These are phyloP conservation scores for Blastomyces percursus DNA, from an alignment of 2,329 filamentous ascomycete genomes.

Conservation along the genomic window DNA sequence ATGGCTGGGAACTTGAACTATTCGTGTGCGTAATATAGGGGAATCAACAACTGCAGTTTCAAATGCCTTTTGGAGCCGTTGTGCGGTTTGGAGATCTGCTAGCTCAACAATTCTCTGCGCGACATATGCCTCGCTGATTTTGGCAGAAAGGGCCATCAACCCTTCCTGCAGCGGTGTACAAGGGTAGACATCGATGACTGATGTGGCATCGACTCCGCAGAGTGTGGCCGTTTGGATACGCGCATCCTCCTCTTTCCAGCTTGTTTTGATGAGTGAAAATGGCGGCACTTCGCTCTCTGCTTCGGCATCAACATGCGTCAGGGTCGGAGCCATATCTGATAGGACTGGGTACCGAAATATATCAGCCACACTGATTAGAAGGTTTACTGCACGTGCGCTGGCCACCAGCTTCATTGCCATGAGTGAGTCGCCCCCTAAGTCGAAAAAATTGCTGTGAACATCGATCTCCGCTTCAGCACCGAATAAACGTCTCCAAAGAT, in stretches of 20 bases:
- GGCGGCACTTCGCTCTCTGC: constrained; percentile 7
- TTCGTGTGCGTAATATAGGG: constrained; percentile 33
- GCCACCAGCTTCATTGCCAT: constrained; percentile 23
- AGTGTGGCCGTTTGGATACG: constrained; percentile 8
- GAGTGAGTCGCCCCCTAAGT: constrained; percentile 20
- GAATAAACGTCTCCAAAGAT: constrained; percentile 20
- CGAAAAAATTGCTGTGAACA: constrained; percentile 19
- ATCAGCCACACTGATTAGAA: constrained; percentile 18
- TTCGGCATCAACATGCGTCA: constrained; percentile 4
- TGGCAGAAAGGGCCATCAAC: constrained; percentile 30
- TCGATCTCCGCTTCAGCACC: constrained; percentile 18
- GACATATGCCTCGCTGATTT: constrained; percentile 31
- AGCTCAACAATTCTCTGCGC: constrained; percentile 29
- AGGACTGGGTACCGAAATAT: constrained; percentile 27
- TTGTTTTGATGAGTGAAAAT: constrained; percentile 12
- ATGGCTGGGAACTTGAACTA: constrained; percentile 17
- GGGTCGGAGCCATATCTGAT: constrained; percentile 22
- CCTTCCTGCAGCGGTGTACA: constrained; percentile 32
- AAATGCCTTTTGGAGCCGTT: constrained; percentile 30
- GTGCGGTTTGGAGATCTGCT: constrained; percentile 15
- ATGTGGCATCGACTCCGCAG: constrained; percentile 14
- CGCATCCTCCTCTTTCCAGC: constrained; percentile 6
- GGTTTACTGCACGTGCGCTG: constrained; percentile 12
- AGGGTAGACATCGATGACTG: constrained; percentile 24
- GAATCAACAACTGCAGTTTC: constrained; percentile 24